phyloP scores from a whole-genome alignment of 306 rosid genomes.

The Quercus mongolica region DNA sequence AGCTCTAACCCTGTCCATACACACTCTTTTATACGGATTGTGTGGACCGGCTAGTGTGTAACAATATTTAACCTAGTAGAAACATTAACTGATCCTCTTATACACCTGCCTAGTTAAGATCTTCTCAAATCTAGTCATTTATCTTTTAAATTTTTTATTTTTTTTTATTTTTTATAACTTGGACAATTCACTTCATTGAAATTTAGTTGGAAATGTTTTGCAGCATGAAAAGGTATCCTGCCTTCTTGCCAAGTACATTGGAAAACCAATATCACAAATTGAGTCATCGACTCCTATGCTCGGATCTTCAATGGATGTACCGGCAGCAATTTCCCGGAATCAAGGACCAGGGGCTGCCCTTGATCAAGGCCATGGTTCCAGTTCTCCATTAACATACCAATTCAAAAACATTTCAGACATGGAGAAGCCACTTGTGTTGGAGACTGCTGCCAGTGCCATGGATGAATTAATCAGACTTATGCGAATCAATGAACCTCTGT shows the following conservation, averaged over 20 bases:
- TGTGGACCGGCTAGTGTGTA: fast-evolving
- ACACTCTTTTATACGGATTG: no score
- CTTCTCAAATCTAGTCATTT: neutral
- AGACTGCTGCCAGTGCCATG: slow-evolving; percentile 42
- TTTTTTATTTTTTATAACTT: neutral
- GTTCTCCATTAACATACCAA: neutral
- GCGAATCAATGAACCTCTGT: slow-evolving; percentile 47
- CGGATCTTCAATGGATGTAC: slow-evolving; percentile 13
- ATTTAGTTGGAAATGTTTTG: neutral
- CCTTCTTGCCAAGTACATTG: slow-evolving; percentile 30
- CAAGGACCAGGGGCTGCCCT: slow-evolving; percentile 9
- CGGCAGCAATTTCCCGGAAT: slow-evolving; percentile 16
- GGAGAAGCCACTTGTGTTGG: slow-evolving; percentile 39
- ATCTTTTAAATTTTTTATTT: neutral
- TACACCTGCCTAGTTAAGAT: no score
- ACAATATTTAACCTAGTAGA: no score
- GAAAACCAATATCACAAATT: slow-evolving; percentile 35
- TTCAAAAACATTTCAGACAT: slow-evolving; percentile 1
- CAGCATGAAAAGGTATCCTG: slow-evolving; percentile 49
- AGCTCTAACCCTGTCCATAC: no score
- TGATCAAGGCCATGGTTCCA: neutral
- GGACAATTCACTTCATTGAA: neutral
- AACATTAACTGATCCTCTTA: neutral
- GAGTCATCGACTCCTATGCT: slow-evolving; percentile 5
- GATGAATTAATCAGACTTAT: slow-evolving; percentile 48